These are phyloP conservation scores for Trametes cinnabarina DNA, from an alignment of 768 basidiomycete species.

Conservation along the genomic window DNA sequence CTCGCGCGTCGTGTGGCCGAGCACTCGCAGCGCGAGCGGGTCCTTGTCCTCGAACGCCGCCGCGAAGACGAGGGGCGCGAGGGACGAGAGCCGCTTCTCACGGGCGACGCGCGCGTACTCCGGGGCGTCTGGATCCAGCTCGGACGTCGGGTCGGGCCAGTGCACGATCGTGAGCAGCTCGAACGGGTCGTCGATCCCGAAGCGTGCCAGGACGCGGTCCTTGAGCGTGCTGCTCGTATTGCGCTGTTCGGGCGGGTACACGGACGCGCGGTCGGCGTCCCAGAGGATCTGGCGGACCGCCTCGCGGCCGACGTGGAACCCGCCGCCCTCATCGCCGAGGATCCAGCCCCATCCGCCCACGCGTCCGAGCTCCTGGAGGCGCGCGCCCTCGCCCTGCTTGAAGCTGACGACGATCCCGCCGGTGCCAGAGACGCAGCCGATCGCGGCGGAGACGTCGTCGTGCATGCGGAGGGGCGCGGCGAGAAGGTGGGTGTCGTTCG, in stretches of 20 bases:
- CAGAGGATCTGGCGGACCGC: constrained; percentile 65
- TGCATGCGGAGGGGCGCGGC: constrained; percentile 72
- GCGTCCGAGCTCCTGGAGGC: constrained; percentile 62
- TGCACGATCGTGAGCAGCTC: constrained; percentile 69
- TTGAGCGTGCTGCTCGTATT: constrained; percentile 35
- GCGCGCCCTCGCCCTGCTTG: constrained; percentile 28
- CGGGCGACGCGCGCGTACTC: constrained; percentile 39
- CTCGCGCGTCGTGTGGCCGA: constrained; percentile 47
- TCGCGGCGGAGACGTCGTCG: constrained; percentile 55
- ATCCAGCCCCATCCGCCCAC: constrained; percentile 86
- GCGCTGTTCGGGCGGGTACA: constrained; percentile 26
- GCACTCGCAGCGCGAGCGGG: constrained; percentile 58
- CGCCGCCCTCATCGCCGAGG: constrained; percentile 81
- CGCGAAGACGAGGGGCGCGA: constrained; percentile 74
- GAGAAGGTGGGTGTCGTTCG: constrained; percentile 84
- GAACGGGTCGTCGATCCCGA: constrained; percentile 54
- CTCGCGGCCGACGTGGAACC: constrained; percentile 76
- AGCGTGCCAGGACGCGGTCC: constrained; percentile 49
- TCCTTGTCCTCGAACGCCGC: constrained; percentile 72
- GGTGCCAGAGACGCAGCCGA: constrained; percentile 79
- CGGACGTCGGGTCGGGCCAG: constrained; percentile 50
- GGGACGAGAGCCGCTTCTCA: constrained; percentile 73
- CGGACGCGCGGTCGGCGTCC: constrained; percentile 51
- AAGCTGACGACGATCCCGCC: constrained; percentile 77
- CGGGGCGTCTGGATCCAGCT: constrained; percentile 14